Base-by-base conservation (phyloP, 2,329 filamentous ascomycete species). In the Alternaria longipes region DNA sequence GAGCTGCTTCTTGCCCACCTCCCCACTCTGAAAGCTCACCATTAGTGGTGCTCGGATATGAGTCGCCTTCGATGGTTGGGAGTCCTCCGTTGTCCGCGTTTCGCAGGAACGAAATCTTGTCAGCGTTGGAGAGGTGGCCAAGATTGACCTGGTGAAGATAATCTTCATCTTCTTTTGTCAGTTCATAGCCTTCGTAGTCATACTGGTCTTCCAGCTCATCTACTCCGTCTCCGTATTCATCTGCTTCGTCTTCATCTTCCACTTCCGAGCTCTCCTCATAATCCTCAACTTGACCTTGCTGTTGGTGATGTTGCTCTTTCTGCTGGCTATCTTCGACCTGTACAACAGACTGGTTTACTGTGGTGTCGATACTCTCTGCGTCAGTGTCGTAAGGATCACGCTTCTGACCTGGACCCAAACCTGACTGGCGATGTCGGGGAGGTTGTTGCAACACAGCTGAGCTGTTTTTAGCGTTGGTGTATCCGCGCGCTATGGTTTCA, bases 21-120 rank as follows among this genome's bases (percentile, higher is more conserved):
- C 40, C 54, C 63, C 53, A 50, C 42, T 67, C 64, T 32, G 67
- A 68, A 49, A 68, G 56, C 32, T 68, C 57, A 5, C 78, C 78
- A 34, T 77, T 74, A 9, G 77, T 79, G 2, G 78, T 80, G 28
- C 71, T 69, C 18, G 78, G 77, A 53, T 80, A 80, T n/a, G 78
- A 79, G 36, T 74, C 71, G 32, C 69, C 74, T 3, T 71, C 68
- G n/a, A 71, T 50, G 2, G 60, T 58, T 5, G 2, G 56, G 38
- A 71, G 64, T 5, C 54, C 40, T 14, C 53, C 20, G 12, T 26
- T 41, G 7, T 47, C 47, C 9, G 45, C 49, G 9, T 54, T 11
- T 5, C 51, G 11, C 11, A 67, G 12, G 30, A 60, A 67, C 1
- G 8, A 36, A 11, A 63, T 6, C 9, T 64, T 59, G 2, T 60